Evolutionary conservation across 2,329 filamentous ascomycete species (phyloP), one percentile per base, ranked within the genome.

Genomic region (Botrytis elliptica): DNA sequence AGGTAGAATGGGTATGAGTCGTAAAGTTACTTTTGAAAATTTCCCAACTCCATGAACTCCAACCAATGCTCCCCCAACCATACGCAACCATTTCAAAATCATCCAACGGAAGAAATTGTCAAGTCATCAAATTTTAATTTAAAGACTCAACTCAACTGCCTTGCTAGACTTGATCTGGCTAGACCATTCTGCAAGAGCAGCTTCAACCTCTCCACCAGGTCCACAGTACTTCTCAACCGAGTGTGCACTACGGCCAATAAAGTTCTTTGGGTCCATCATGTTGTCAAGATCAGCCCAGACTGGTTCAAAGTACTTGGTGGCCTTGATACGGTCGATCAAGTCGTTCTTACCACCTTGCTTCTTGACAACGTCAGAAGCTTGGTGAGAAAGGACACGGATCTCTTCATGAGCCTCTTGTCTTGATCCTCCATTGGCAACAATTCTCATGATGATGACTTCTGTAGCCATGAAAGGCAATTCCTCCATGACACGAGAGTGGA

Each of bases 381-480:
- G 86, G 84, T 94, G 92, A 3, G 88, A 93, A 63, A 97, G 87
- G 1, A 97, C 92, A 12, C 92, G 91, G 79, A 97, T 95, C 82
- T 95, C 85, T 84, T 97, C 94, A 83, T 97, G 94, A 1, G 93
- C 92, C 72, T 95, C 93, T 81, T 97, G 93, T 69, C 94, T 86
- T 16, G 89, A 92, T 42, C 85, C 87, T 46, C 93, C 93, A 79
- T 90, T 88, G 73, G 89, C 88, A 42, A 91, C 89, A 73, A 95
- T 86, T 77, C 89, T 90, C 93, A 97, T 94, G 81, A 95, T 93
- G 81, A 94, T 90, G 77, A 88, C 86, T 80, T 88, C 85, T 46
- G 91, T 94, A 12, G 90, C 88, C 92, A 95, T 97, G 84, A 97
- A 97, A 1, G 95, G 95, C 22, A 98, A 88, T 83, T 97, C 93